A percentile compares a stretch with the other conserved stretches of the same genome.
These are phyloP conservation scores for Blastobotrys capitulatus DNA, from an alignment of 1,139 yeast species.

Conservation along the genomic window DNA sequence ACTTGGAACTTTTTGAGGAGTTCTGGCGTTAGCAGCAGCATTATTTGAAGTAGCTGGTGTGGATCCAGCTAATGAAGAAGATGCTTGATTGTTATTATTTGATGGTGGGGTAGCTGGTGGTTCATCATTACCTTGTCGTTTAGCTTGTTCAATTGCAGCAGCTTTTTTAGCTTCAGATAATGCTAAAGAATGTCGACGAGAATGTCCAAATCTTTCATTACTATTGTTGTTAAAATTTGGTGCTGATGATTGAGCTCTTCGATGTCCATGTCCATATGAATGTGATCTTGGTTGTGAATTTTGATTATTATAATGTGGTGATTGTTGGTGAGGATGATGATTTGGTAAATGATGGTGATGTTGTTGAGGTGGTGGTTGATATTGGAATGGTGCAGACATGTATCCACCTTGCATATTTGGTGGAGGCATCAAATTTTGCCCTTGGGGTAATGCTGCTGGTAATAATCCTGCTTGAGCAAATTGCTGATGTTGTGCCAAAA, in stretches of 20 bases:
- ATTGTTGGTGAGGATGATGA: conserved; percentile 6
- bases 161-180: conserved; percentile 94
- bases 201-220: conserved; percentile 50
- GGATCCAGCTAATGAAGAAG: conserved; percentile 13
- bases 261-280: conserved; percentile 21
- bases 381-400: conserved; percentile 27
- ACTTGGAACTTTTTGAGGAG: conserved; percentile 15
- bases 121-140: conserved; percentile 31
- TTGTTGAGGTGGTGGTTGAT: conserved; percentile 9
- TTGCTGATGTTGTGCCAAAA: conserved; percentile 63
- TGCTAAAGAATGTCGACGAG: conserved; percentile 88
- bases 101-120: not conserved
- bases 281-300: not conserved
- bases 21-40: not conserved
- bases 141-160: conserved; percentile 82
- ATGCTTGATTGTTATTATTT: too few relatives aligned
- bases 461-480: conserved; percentile 29
- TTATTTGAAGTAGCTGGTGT: conserved; percentile 23
- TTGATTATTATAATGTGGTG: conserved; percentile 3
- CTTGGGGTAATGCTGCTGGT: conserved; percentile 20
- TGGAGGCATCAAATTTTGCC: conserved; percentile 17
- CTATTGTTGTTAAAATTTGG: conserved; percentile 4
- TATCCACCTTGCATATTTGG: conserved; percentile 22
- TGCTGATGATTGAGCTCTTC: conserved; percentile 33
- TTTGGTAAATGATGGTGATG: conserved; percentile 5